Base-by-base conservation (phyloP, 2,329 filamentous ascomycete genomes). In the Paraphaeosphaeria minitans region DNA sequence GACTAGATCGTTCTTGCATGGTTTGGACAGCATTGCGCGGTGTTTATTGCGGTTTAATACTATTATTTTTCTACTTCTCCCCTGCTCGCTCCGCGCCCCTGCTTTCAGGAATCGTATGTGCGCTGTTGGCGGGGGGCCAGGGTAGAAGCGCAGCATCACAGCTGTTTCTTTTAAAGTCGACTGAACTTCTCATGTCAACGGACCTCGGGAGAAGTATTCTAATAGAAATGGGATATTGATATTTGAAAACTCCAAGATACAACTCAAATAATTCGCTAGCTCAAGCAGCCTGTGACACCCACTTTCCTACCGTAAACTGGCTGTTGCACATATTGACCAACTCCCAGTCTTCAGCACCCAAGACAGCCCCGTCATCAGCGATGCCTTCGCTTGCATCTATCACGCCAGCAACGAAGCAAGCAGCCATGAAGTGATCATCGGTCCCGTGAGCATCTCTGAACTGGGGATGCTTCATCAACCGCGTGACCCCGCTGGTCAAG, bases 341-440 rank as follows among this genome's bases (percentile, higher is more conserved):
- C 57, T 75, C 72, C 69, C 73, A 73, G 41, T 72, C 66, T 50
- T 74, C 71, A 3, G 72, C 72, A 1, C 71, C 71, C 14, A 74
- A 54, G 7, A 65, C 62, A 53, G 67, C 69, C 31, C 66, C 63
- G 27, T 73, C 67, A 37, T 48, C 55, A 12, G 58, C 61, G 19
- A 47, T 19, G 5, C 57, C 51, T 19, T 57, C 62, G 24, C 43
- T 46, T 10, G 65, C 70, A 59, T 72, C 69, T 12, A 66, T 65
- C 0, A 64, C 77, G 1, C 88, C 88, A 0, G 86, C 85, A 0
- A 87, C 83, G 74, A 90, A 90, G 66, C 87, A 78, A 3, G 84
- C 81, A 0, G 86, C 78, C 84, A 90, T 89, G 63, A 88, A 90
- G 68, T 90, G 87, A 69, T 90, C 88, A 67, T 91, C 88, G 0